These are phyloP conservation scores for Misopates orontium DNA, from an alignment of 257 asterid genomes.

Conservation along the genomic window DNA sequence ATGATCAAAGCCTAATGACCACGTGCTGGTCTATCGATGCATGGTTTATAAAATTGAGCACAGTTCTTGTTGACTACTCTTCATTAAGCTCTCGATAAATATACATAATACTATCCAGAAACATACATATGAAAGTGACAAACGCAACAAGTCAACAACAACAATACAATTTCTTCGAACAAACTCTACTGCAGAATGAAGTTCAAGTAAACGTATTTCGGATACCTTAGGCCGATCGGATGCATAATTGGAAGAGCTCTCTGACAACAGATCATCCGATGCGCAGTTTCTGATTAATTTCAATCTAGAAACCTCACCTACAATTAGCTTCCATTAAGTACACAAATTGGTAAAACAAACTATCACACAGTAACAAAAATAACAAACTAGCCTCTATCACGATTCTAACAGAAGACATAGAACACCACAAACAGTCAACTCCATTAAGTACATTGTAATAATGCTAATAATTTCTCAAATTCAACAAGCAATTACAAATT, in stretches of 20 bases:
- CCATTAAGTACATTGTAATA: slow-evolving; percentile 18
- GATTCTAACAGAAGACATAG: slow-evolving; percentile 1
- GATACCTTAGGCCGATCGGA: slow-evolving; percentile 45
- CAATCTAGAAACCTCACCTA: slow-evolving; percentile 44
- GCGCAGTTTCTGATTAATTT: slow-evolving; percentile 35
- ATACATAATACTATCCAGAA: too few relatives aligned
- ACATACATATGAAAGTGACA: background rate
- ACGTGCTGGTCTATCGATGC: background rate
- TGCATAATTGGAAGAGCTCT: slow-evolving; percentile 34
- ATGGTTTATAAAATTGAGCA: background rate
- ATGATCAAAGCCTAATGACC: background rate
- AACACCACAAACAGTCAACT: slow-evolving; percentile 12
- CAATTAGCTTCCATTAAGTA: slow-evolving; percentile 18
- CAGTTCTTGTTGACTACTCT: background rate
- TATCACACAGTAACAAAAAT: background rate
- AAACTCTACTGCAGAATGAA: background rate
- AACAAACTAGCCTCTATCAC: slow-evolving; percentile 16
- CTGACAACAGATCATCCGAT: slow-evolving; percentile 37
- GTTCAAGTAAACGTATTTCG: slow-evolving; percentile 9
- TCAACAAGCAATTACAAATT: background rate
- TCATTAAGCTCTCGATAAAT: too few relatives aligned
- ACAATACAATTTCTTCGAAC: background rate
- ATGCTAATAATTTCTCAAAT: too few relatives aligned
- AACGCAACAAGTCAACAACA: background rate
- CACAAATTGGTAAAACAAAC: background rate